phyloP scores from a whole-genome alignment of 2,329 filamentous ascomycete species.

The Alternaria triticimaculans region DNA sequence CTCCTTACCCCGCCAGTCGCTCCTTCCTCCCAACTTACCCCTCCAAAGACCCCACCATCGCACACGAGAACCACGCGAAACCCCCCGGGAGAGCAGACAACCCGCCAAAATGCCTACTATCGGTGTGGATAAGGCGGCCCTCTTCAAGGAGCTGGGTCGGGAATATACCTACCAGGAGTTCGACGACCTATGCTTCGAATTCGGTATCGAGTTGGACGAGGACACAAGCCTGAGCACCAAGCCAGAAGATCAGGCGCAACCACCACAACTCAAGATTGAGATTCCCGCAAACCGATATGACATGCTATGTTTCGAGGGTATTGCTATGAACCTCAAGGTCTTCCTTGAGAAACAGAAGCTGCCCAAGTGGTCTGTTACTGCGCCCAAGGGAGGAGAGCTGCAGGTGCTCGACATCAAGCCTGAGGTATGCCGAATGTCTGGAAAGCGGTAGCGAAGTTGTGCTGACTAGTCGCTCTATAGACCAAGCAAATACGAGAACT shows the following conservation, averaged over 20 bases:
- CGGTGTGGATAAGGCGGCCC: constrained; percentile 91
- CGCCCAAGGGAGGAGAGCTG: constrained; percentile 74
- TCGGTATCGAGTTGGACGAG: constrained; percentile 97
- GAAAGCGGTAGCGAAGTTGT: neutral
- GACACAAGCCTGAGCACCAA: constrained; percentile 59
- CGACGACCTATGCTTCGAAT: constrained; percentile 97
- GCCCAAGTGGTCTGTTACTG: constrained; percentile 79
- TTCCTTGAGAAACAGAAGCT: constrained; percentile 79
- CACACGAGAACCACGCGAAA: constrained; percentile 14
- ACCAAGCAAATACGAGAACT: constrained; percentile 84
- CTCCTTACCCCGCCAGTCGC: constrained; percentile 10
- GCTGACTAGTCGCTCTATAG: constrained; percentile 36
- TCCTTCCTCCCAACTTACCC: constrained; percentile 28
- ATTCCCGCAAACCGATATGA: constrained; percentile 94
- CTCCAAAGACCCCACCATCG: constrained; percentile 42
- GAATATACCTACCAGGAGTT: constrained; percentile 95
- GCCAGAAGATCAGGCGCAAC: constrained; percentile 66
- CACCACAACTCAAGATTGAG: constrained; percentile 95
- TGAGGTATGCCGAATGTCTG: constrained; percentile 52
- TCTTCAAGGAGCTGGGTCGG: constrained; percentile 90
- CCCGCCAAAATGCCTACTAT: constrained; percentile 86
- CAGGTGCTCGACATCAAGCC: constrained; percentile 82
- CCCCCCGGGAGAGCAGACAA: neutral
- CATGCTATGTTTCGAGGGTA: constrained; percentile 97
- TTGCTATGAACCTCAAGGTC: constrained; percentile 93